These are phyloP conservation scores for Mimosa bimucronata DNA, from an alignment of 306 rosid species.

Conservation along the genomic window DNA sequence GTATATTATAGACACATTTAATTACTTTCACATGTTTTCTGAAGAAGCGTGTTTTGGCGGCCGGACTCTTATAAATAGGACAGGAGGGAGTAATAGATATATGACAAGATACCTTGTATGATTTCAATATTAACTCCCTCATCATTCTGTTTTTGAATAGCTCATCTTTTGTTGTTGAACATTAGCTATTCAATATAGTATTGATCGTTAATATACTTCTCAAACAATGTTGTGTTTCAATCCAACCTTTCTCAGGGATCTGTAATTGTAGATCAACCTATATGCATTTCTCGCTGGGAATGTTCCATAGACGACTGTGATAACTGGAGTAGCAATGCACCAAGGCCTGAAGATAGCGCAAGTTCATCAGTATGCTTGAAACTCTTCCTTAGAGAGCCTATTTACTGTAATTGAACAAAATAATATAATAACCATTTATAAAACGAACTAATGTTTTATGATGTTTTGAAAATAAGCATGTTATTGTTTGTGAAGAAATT, in stretches of 20 bases:
- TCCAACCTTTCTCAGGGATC: slow-evolving; percentile 68
- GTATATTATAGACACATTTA: too few relatives aligned
- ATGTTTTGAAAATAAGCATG: not conserved
- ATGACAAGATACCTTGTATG: not conserved
- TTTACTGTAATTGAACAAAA: not conserved
- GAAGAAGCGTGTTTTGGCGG: too few relatives aligned
- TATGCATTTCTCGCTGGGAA: slow-evolving; percentile 73
- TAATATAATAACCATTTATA: not conserved
- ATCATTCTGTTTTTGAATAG: not conserved
- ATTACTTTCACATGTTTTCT: too few relatives aligned
- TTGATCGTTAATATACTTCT: not conserved
- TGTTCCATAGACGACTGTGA: slow-evolving; percentile 51
- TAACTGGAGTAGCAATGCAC: slow-evolving; percentile 49
- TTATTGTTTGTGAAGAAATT: slow-evolving; percentile 17
- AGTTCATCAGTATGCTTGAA: slow-evolving; percentile 54
- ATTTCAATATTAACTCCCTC: not conserved
- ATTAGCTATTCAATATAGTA: not conserved
- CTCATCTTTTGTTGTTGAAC: not conserved
- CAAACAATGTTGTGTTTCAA: slow-evolving; percentile 32
- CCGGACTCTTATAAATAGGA: too few relatives aligned
- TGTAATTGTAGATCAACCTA: slow-evolving; percentile 65
- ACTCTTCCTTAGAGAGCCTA: not conserved
- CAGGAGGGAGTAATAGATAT: too few relatives aligned
- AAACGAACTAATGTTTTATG: slow-evolving; percentile 13
- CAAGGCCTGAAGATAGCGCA: slow-evolving; percentile 44